Conservation (phyloP, 495 filamentous ascomycete genomes). For the Aspergillus biplanus region DNA sequence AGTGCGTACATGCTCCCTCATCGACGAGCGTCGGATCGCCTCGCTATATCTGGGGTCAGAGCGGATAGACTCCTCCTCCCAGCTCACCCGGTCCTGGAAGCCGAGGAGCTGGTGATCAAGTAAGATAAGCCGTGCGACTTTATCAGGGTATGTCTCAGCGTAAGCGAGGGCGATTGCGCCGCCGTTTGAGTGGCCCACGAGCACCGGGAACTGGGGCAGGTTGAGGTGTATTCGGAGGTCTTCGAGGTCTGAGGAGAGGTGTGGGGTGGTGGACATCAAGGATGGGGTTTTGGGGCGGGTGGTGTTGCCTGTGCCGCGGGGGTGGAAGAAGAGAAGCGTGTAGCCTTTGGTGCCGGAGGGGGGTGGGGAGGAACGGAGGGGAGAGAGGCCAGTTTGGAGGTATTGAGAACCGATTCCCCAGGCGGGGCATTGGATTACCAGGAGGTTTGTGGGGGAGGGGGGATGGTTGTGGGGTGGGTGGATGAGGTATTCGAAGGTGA, state of each 20-base stretch:
- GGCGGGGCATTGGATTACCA: constrained; percentile 26
- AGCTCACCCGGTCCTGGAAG: background rate
- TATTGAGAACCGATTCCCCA: constrained; percentile 28
- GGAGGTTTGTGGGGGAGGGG: constrained; percentile 2
- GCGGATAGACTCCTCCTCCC: background rate
- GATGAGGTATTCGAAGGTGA: constrained; percentile 27
- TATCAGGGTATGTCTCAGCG: constrained; percentile 25
- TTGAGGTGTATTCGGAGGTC: constrained; percentile 23
- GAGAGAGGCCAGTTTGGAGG: constrained; percentile 23
- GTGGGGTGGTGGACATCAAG: constrained; percentile 10
- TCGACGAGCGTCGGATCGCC: background rate
- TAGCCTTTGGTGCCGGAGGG: constrained; percentile 21
- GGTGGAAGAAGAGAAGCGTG: background rate
- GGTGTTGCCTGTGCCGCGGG: background rate
- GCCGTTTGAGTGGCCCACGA: constrained; percentile 31
- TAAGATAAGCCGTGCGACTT: constrained; percentile 24
- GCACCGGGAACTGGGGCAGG: constrained; percentile 9
- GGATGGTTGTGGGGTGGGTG: constrained; percentile 3
- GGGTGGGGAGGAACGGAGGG: constrained; percentile 4
- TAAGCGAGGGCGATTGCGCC: constrained; percentile 30
- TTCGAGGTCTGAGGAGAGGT: constrained; percentile 25
- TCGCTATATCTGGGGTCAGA: constrained; percentile 15
- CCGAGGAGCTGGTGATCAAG: constrained; percentile 21
- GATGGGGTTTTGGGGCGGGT: background rate
- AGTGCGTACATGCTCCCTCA: background rate